Conservation (phyloP, 2,329 filamentous ascomycete genomes). For the Hypoxylon sp. region DNA sequence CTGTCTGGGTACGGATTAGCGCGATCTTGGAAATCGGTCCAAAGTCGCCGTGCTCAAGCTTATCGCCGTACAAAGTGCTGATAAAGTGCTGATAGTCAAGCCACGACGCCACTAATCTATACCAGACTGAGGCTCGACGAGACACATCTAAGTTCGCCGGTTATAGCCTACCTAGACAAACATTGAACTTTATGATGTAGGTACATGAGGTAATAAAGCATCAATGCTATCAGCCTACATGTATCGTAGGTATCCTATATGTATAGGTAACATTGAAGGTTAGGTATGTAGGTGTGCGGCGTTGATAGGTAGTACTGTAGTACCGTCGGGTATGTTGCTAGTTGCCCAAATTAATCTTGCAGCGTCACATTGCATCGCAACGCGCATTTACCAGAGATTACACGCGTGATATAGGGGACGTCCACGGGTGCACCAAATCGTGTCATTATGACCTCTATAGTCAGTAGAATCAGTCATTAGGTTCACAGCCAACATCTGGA, state of each 20-base stretch:
- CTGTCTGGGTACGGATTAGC: slow-evolving; percentile 22
- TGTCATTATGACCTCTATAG: not conserved
- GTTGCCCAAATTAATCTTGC: slow-evolving; percentile 14
- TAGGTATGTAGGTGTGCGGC: slow-evolving; percentile 3
- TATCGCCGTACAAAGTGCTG: not conserved
- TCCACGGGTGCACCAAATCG: slow-evolving; percentile 1
- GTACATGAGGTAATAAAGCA: not conserved
- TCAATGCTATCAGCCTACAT: not conserved
- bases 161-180: not conserved
- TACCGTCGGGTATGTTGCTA: not conserved
- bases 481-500: not conserved
- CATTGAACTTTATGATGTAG: not conserved
- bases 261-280: not conserved
- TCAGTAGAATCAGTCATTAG: not conserved
- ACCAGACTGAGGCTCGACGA: slow-evolving; percentile 11
- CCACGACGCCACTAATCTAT: slow-evolving; percentile 25
- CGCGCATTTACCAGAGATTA: slow-evolving; percentile 38
- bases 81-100: slow-evolving; percentile 5
- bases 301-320: not conserved
- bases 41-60: slow-evolving; percentile 35
- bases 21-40: slow-evolving; percentile 26
- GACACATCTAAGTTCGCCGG: not conserved
- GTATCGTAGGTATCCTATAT: too few relatives aligned
- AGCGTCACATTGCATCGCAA: slow-evolving; percentile 40
- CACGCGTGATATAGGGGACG: slow-evolving; percentile 23